phyloP scores from a whole-genome alignment of 2,329 filamentous ascomycete genomes.

The Aspergillus flavus region DNA sequence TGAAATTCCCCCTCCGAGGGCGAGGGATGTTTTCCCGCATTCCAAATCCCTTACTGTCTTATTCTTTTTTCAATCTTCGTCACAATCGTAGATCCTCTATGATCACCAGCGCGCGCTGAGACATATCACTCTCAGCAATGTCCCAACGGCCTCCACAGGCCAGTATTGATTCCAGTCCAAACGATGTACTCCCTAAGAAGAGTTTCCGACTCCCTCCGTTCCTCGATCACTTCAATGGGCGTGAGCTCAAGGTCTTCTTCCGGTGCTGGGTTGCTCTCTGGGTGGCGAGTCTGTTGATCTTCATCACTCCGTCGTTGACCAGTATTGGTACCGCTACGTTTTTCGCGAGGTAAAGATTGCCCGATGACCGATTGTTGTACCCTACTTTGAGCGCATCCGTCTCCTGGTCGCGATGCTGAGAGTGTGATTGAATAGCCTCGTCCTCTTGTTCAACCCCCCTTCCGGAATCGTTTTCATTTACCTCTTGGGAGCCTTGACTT shows the following conservation, averaged over 20 bases:
- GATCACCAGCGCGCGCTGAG: not conserved
- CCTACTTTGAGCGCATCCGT: not conserved
- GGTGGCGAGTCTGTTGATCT: conserved; percentile 50
- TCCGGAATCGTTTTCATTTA: conserved; percentile 51
- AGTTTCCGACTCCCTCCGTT: conserved; percentile 9
- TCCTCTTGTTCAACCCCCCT: conserved; percentile 51
- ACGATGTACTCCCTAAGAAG: not conserved
- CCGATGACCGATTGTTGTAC: not conserved
- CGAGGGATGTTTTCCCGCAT: not conserved
- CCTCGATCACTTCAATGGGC: conserved; percentile 50
- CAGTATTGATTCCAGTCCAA: not conserved
- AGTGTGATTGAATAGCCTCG: conserved; percentile 24
- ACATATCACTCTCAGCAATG: not conserved
- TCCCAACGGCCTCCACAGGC: not conserved
- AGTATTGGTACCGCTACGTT: conserved; percentile 51
- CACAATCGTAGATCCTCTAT: not conserved
- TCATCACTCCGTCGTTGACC: conserved; percentile 48
- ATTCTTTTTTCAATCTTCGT: not conserved
- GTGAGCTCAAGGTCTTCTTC: conserved; percentile 51
- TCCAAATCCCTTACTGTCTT: not conserved
- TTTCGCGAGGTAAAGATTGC: conserved; percentile 33
- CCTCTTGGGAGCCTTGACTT: conserved; percentile 45
- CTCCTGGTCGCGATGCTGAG: not conserved
- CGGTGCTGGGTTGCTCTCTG: conserved; percentile 52
- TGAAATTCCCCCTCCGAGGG: not conserved